phyloP scores from a whole-genome alignment of 2,329 filamentous ascomycete genomes.

The Metarhizium anisopliae region DNA sequence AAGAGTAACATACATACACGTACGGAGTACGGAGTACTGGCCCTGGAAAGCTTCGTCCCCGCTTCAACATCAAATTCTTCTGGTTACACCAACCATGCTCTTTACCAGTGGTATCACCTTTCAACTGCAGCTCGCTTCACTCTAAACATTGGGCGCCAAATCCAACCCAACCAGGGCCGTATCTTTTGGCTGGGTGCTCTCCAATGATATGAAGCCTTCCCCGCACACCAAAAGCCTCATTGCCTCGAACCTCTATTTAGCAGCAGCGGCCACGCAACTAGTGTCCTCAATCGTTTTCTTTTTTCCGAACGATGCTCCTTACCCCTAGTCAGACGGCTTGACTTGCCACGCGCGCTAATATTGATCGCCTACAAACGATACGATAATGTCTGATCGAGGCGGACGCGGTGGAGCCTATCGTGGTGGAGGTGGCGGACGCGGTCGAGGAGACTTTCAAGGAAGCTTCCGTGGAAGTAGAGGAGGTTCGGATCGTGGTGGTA shows the following conservation, averaged over 20 bases:
- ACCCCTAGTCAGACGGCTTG: neutral
- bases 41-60: too few species aligned
- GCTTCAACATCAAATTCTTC: too few species aligned
- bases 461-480: constrained; percentile 10
- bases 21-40: too few species aligned
- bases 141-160: neutral
- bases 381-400: constrained; percentile 18
- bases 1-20: too few species aligned
- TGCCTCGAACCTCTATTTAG: neutral
- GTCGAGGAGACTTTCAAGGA: constrained; percentile 8
- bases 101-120: neutral
- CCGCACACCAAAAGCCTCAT: neutral
- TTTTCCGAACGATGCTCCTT: neutral
- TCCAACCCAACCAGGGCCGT: neutral
- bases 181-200: too few species aligned
- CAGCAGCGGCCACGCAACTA: too few species aligned
- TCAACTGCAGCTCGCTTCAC: neutral
- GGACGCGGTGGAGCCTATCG: constrained; percentile 11
- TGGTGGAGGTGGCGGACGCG: constrained; percentile 10
- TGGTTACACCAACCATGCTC: neutral
- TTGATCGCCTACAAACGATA: neutral
- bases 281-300: neutral
- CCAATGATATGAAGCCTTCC: neutral
- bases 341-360: neutral
- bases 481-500: constrained; percentile 6